These are phyloP conservation scores for Hypoxylon lenormandii DNA, from an alignment of 495 filamentous ascomycete species.

Conservation along the genomic window DNA sequence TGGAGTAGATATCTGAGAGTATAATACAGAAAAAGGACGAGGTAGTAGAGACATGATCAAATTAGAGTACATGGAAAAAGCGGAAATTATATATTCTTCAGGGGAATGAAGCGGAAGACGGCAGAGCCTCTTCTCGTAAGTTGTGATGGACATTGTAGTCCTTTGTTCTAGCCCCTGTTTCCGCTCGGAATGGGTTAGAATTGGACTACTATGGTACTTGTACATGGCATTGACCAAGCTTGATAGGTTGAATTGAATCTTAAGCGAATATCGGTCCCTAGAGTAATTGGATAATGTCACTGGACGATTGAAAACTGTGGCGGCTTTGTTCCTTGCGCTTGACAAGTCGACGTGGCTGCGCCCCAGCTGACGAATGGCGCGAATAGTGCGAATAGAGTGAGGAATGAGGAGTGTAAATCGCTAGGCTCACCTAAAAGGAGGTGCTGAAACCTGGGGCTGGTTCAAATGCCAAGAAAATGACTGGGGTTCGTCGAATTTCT, in stretches of 20 bases:
- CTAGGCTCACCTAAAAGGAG: conserved; percentile 39
- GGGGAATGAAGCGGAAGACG: neutral
- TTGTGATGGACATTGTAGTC: conserved; percentile 7
- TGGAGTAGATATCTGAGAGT: neutral
- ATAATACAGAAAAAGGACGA: neutral
- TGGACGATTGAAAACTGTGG: conserved; percentile 21
- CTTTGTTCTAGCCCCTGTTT: conserved; percentile 21
- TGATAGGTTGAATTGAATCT: conserved; percentile 27
- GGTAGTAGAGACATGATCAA: neutral
- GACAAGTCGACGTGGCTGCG: conserved; percentile 35
- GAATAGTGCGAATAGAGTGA: too few species aligned
- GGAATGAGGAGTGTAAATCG: conserved; percentile 10
- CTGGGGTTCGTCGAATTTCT: conserved; percentile 21
- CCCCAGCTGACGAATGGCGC: conserved; percentile 40
- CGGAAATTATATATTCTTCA: neutral
- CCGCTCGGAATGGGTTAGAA: conserved; percentile 30
- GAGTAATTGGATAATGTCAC: conserved; percentile 37
- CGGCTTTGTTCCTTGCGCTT: conserved; percentile 31
- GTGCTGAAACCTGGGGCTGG: conserved; percentile 22
- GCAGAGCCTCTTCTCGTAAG: conserved; percentile 1
- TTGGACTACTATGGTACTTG: neutral
- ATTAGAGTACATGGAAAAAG: neutral
- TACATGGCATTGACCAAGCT: conserved; percentile 12
- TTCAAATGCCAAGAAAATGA: conserved; percentile 35
- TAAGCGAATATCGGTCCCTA: conserved; percentile 22